Evolutionary conservation across 257 asterid species (phyloP).

Genomic region (Penstemon barbatus): DNA sequence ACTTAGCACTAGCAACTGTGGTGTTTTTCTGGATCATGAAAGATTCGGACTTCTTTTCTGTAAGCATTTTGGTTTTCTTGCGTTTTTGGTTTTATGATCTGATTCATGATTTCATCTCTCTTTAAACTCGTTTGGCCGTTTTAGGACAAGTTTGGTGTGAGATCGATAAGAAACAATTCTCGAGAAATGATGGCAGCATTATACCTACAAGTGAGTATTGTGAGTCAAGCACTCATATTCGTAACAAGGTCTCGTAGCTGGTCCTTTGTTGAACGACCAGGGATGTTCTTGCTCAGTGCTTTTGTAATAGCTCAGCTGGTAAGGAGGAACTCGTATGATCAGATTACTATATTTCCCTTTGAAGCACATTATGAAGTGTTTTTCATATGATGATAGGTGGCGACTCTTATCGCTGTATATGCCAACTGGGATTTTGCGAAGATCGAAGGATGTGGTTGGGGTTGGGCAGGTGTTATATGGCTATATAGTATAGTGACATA

Average conservation of each 20-base stretch:
- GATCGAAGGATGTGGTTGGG: conserved; percentile 89
- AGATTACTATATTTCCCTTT: background rate
- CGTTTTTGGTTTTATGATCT: background rate
- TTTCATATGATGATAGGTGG: conserved; percentile 46
- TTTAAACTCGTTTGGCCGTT: background rate
- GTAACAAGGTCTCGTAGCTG: conserved; percentile 95
- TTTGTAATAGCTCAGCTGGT: conserved; percentile 86
- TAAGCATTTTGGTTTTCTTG: conserved; percentile 26
- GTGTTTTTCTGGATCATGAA: conserved; percentile 72
- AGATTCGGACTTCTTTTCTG: conserved; percentile 73
- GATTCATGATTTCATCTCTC: background rate
- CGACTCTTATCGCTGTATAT: conserved; percentile 83
- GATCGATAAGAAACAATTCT: conserved; percentile 46
- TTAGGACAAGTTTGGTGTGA: conserved; percentile 70
- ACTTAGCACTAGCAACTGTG: conserved; percentile 79
- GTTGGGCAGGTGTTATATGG: conserved; percentile 98
- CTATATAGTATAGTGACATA: conserved; percentile 64
- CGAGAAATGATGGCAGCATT: conserved; percentile 78
- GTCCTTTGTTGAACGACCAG: conserved; percentile 90
- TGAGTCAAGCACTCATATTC: conserved; percentile 88
- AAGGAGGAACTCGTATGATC: conserved; percentile 19
- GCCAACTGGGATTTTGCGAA: conserved; percentile 89
- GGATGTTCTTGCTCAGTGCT: conserved; percentile 62
- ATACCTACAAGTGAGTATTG: conserved; percentile 88
- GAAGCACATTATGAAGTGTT: background rate